Percentiles rank a stretch among this genome's conserved stretches.
Conservation (phyloP, 148 eudicot species). For the Gaultheria prostrata region DNA sequence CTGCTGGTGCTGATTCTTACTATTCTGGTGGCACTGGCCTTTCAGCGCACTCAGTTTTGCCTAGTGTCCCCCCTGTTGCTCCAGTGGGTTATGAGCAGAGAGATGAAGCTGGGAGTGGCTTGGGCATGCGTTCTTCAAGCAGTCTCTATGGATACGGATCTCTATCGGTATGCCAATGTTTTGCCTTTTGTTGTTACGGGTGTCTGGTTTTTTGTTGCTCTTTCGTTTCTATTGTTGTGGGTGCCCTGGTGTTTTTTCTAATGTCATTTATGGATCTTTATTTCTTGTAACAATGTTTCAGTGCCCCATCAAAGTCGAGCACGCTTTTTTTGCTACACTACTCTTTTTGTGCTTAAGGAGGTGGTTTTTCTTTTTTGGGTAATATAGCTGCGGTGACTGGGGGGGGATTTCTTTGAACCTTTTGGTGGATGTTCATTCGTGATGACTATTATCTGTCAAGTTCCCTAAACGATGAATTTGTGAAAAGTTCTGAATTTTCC, state of each 20-base stretch:
- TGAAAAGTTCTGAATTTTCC: background rate
- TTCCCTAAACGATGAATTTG: background rate
- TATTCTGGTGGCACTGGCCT: slow-evolving; percentile 50
- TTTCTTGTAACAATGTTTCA: background rate
- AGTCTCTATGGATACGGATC: slow-evolving; percentile 67
- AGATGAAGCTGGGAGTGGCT: slow-evolving; percentile 53
- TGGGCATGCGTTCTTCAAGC: slow-evolving; percentile 50
- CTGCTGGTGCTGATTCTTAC: slow-evolving; percentile 49
- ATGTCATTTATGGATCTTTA: background rate
- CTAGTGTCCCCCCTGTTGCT: slow-evolving; percentile 41
- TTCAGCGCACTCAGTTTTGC: slow-evolving; percentile 54
- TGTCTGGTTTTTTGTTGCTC: background rate
- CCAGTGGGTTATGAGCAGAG: slow-evolving; percentile 63
- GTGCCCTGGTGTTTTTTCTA: background rate
- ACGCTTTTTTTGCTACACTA: background rate
- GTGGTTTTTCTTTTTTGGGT: background rate
- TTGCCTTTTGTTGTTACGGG: background rate
- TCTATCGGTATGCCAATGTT: slow-evolving; percentile 49
- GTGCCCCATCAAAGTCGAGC: background rate
- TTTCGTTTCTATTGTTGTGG: slow-evolving; percentile 13
- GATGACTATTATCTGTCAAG: background rate
- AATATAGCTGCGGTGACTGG: background rate
- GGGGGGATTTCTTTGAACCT: background rate
- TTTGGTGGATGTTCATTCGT: background rate
- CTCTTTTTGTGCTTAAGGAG: background rate